Percentiles rank a stretch among this genome's conserved stretches.
phyloP scores from a whole-genome alignment of 2,329 filamentous ascomycete species.

The Laburnicola sp. region DNA sequence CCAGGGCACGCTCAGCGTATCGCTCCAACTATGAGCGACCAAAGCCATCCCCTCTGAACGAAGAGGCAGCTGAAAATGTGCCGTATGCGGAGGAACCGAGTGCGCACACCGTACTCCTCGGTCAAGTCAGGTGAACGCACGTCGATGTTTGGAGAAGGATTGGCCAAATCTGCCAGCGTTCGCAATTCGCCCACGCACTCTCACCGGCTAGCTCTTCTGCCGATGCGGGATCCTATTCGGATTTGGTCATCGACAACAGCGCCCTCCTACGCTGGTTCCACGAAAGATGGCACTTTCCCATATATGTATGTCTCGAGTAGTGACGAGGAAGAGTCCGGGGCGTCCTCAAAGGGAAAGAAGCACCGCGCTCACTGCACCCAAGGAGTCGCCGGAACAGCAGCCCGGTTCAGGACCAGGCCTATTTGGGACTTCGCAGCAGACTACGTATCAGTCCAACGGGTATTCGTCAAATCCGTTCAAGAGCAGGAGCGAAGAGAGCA shows the following conservation, averaged over 20 bases:
- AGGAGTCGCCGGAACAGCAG: slow-evolving; percentile 19
- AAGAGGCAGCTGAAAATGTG: slow-evolving; percentile 29
- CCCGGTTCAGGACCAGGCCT: slow-evolving; percentile 19
- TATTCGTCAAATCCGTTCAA: slow-evolving; percentile 38
- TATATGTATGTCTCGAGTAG: slow-evolving; percentile 40
- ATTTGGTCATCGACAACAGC: slow-evolving; percentile 33
- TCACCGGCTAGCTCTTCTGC: slow-evolving; percentile 26
- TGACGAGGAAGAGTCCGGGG: slow-evolving; percentile 30
- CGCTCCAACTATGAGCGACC: slow-evolving; percentile 40
- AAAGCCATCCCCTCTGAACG: slow-evolving; percentile 43
- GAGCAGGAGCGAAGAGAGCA: slow-evolving; percentile 53
- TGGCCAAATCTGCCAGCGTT: slow-evolving; percentile 58
- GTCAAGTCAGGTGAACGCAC: slow-evolving; percentile 60
- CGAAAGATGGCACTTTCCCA: slow-evolving; percentile 25
- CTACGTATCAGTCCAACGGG: slow-evolving; percentile 15
- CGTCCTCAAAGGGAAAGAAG: slow-evolving; percentile 17
- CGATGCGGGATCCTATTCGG: slow-evolving; percentile 33
- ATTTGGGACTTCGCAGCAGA: slow-evolving; percentile 25
- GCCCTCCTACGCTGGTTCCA: slow-evolving; percentile 30
- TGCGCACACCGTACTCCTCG: slow-evolving; percentile 58
- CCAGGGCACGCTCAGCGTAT: slow-evolving; percentile 58
- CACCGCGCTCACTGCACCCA: slow-evolving; percentile 21
- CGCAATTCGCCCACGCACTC: slow-evolving; percentile 51
- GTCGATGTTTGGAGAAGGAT: slow-evolving; percentile 55
- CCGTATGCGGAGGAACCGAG: slow-evolving; percentile 54